Conservation (phyloP, 257 asterid species). For the Coffea canephora region DNA sequence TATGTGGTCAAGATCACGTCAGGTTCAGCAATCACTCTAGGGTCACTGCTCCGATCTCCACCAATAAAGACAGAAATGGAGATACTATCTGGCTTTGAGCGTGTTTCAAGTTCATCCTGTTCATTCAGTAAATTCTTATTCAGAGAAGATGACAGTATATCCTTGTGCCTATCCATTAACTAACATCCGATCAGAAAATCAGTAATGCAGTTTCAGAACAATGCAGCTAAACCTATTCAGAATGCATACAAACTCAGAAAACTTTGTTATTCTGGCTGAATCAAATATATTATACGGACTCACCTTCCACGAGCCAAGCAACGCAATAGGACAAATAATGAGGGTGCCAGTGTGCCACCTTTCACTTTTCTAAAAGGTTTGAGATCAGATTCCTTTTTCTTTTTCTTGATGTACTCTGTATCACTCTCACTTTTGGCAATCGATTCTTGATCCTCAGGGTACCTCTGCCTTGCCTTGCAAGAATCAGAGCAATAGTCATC, state of each 20-base stretch:
- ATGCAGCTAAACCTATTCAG: not conserved
- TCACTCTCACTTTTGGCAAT: no score
- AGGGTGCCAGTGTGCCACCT: no score
- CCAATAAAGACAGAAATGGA: conserved; percentile 71
- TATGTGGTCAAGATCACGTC: conserved; percentile 86
- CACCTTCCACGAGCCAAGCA: conserved; percentile 92
- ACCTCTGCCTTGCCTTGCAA: no score
- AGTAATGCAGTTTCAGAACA: no score
- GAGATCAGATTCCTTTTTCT: no score
- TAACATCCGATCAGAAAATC: not conserved
- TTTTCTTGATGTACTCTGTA: no score
- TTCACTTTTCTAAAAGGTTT: no score
- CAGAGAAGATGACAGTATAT: not conserved
- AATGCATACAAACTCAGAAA: not conserved
- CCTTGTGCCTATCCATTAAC: not conserved
- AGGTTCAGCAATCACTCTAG: conserved; percentile 58
- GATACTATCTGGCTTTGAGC: conserved; percentile 56
- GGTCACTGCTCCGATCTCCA: conserved; percentile 54
- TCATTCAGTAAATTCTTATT: not conserved
- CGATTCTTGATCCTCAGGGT: no score
- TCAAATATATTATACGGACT: conserved; percentile 13
- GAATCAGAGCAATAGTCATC: conserved; percentile 40
- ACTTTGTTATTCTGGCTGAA: not conserved
- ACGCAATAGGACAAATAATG: conserved; percentile 43
- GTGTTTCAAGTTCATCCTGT: conserved; percentile 76